A percentile compares a stretch with the other conserved stretches of the same genome.
phyloP scores from a whole-genome alignment of 345 rosid species.

The Luvunga scandens region DNA sequence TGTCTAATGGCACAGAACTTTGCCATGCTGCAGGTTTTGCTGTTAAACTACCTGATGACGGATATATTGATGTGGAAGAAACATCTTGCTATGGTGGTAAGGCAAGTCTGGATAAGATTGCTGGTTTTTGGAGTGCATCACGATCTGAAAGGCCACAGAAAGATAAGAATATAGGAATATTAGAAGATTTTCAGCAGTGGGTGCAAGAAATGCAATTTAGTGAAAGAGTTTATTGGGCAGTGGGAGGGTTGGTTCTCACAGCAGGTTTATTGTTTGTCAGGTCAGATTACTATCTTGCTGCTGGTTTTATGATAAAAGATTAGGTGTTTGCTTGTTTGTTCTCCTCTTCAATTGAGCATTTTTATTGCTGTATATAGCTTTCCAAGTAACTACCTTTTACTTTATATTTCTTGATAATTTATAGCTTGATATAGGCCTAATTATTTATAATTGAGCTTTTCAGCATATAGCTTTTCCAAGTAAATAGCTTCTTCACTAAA shows the following conservation, averaged over 20 bases:
- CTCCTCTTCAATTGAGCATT: background rate
- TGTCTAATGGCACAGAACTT: slow-evolving; percentile 78
- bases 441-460: background rate
- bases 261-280: slow-evolving; percentile 64
- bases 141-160: slow-evolving; percentile 36
- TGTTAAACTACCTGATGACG: slow-evolving; percentile 37
- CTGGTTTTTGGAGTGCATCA: slow-evolving; percentile 63
- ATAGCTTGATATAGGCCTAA: background rate
- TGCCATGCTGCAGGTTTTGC: slow-evolving; percentile 83
- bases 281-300: slow-evolving; percentile 30
- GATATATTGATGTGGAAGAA: slow-evolving; percentile 35
- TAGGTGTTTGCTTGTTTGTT: background rate
- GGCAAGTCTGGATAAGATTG: slow-evolving; percentile 77
- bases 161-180: slow-evolving; percentile 20
- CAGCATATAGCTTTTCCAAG: background rate
- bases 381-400: background rate
- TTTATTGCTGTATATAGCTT: background rate
- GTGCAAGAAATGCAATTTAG: slow-evolving; percentile 40
- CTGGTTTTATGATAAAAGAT: background rate
- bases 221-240: slow-evolving; percentile 70
- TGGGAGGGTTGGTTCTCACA: slow-evolving; percentile 79
- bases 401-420: background rate
- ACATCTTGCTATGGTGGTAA: slow-evolving; percentile 74
- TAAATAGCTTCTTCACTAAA: background rate
- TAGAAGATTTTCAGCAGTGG: slow-evolving; percentile 51